A percentile compares a stretch with the other conserved stretches of the same genome.
Evolutionary conservation across 192 early-diverging fungal species (phyloP).

Genomic region (Diversispora eburnea): DNA sequence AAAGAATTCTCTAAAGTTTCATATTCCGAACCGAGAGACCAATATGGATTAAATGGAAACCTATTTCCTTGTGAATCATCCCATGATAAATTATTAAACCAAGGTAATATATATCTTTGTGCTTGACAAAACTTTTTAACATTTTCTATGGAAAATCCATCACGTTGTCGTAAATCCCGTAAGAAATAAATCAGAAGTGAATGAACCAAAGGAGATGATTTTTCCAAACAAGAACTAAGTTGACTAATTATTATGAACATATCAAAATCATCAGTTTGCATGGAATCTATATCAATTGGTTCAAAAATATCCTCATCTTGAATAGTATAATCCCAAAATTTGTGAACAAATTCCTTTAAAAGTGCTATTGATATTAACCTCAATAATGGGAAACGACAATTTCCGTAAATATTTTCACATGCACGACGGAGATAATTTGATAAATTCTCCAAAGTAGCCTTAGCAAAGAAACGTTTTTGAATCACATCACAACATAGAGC

Average conservation of each 20-base stretch:
- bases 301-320: background rate
- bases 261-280: slow-evolving; percentile 3
- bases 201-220: background rate
- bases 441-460: background rate
- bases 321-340: slow-evolving; percentile 4
- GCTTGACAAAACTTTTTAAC: slow-evolving; percentile 17
- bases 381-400: background rate
- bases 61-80: background rate
- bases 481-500: slow-evolving; percentile 27
- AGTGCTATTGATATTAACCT: slow-evolving; percentile 15
- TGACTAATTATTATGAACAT: background rate
- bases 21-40: background rate
- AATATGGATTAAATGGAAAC: slow-evolving; percentile 29
- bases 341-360: slow-evolving; percentile 29
- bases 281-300: slow-evolving; percentile 3
- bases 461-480: slow-evolving; percentile 21
- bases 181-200: slow-evolving; percentile 27
- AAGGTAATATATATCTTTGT: slow-evolving; percentile 12
- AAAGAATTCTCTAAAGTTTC: slow-evolving; percentile 5
- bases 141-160: slow-evolving; percentile 17
- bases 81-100: slow-evolving; percentile 23
- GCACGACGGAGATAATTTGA: background rate
- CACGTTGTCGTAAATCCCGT: slow-evolving; percentile 1
- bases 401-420: too few species aligned
- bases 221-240: slow-evolving; percentile 5